Conservation (phyloP, 371 early-diverging fungal species). For the Apophysomyces ossiformis region DNA sequence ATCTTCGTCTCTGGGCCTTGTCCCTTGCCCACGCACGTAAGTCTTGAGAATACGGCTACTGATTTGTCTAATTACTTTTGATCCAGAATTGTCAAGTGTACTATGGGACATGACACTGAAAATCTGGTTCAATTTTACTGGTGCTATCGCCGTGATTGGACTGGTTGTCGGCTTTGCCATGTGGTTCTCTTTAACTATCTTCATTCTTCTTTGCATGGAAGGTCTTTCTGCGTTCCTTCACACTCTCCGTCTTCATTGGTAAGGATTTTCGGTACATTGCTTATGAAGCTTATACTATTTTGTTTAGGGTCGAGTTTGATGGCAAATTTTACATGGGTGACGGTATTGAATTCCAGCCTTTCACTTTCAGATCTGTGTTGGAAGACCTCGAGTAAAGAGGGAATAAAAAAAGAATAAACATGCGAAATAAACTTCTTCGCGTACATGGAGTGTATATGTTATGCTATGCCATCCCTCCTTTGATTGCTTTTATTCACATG, state of each 20-base stretch:
- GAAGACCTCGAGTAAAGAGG: constrained; percentile 25
- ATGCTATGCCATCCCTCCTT: background rate
- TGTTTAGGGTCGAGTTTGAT: constrained; percentile 95
- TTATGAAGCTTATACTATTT: background rate
- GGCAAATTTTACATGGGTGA: constrained; percentile 92
- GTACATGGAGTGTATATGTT: background rate
- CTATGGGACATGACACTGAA: constrained; percentile 96
- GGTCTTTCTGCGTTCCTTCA: constrained; percentile 99
- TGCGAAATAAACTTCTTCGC: constrained; percentile 5
- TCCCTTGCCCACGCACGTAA: constrained; percentile 98
- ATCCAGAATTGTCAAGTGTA: constrained; percentile 92
- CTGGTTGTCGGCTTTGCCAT: constrained; percentile 75
- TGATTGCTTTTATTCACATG: too few relatives aligned
- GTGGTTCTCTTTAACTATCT: constrained; percentile 88
- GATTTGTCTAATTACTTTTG: background rate
- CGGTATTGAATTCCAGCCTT: constrained; percentile 56
- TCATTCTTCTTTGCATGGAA: constrained; percentile 96
- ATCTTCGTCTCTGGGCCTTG: constrained; percentile 99
- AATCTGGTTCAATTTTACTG: constrained; percentile 63
- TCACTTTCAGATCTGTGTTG: constrained; percentile 39
- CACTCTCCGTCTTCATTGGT: constrained; percentile 99
- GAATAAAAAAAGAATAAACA: background rate
- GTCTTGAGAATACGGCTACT: constrained; percentile 13
- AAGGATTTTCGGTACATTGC: background rate
- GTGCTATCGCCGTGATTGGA: constrained; percentile 62